These are phyloP conservation scores for Rhizopus delemar DNA, from an alignment of 371 early-diverging fungal genomes.

Conservation along the genomic window DNA sequence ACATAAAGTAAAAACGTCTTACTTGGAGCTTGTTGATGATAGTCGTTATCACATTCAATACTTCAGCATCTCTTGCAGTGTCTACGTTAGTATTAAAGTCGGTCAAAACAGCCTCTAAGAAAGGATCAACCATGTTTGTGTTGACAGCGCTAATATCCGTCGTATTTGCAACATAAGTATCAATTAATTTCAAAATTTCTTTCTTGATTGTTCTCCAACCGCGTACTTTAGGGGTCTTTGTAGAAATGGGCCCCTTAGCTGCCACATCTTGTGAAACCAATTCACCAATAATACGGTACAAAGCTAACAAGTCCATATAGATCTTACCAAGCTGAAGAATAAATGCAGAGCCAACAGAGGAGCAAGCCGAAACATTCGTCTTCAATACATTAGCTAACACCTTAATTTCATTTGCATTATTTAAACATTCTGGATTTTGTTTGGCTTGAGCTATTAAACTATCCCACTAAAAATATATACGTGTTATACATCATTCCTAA, in stretches of 20 bases:
- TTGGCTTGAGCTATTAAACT: slow-evolving; percentile 73
- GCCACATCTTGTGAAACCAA: slow-evolving; percentile 81
- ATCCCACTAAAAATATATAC: slow-evolving; percentile 65
- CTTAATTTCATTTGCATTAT: slow-evolving; percentile 82
- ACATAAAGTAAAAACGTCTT: slow-evolving; percentile 22
- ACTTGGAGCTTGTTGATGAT: slow-evolving; percentile 79
- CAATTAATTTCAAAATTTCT: slow-evolving; percentile 87
- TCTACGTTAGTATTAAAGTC: slow-evolving; percentile 87
- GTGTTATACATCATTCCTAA: no score
- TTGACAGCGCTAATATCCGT: slow-evolving; percentile 76
- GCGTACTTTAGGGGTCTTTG: slow-evolving; percentile 89
- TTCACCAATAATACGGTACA: slow-evolving; percentile 86
- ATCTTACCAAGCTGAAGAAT: slow-evolving; percentile 83
- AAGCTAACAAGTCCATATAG: slow-evolving; percentile 84
- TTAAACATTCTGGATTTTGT: slow-evolving; percentile 69
- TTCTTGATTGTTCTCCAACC: slow-evolving; percentile 93
- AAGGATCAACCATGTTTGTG: slow-evolving; percentile 82
- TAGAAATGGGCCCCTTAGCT: slow-evolving; percentile 70
- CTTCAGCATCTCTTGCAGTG: slow-evolving; percentile 91
- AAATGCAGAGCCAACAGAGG: slow-evolving; percentile 86
- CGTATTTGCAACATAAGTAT: slow-evolving; percentile 81
- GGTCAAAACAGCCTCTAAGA: slow-evolving; percentile 87
- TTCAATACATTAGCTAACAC: slow-evolving; percentile 88
- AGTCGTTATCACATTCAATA: slow-evolving; percentile 86
- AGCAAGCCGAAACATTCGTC: slow-evolving; percentile 91